phyloP scores from a whole-genome alignment of 1,139 yeast genomes.

The Yamadazyma mexicana region DNA sequence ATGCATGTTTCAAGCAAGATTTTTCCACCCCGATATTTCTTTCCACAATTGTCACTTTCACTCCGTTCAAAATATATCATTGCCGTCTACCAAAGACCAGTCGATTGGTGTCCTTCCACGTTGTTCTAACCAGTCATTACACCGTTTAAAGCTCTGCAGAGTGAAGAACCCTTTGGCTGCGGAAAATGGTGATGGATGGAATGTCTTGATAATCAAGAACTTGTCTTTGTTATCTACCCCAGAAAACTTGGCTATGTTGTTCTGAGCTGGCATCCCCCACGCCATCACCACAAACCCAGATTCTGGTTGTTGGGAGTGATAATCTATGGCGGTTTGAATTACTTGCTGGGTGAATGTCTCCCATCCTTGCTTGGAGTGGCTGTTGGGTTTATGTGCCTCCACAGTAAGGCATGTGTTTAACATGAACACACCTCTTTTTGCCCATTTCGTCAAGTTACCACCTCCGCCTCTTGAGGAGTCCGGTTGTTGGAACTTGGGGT shows the following conservation, averaged over 20 bases:
- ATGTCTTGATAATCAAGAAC: slow-evolving; percentile 62
- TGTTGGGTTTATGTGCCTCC: slow-evolving; percentile 88
- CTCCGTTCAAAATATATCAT: slow-evolving; percentile 17
- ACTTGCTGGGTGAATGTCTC: slow-evolving; percentile 81
- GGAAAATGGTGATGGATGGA: slow-evolving; percentile 93
- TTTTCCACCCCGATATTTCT: neutral
- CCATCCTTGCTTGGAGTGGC: slow-evolving; percentile 94
- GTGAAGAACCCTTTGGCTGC: slow-evolving; percentile 84
- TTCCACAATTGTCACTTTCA: neutral
- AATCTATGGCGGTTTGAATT: slow-evolving; percentile 47
- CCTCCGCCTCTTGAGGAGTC: slow-evolving; percentile 43
- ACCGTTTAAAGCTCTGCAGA: slow-evolving; percentile 65
- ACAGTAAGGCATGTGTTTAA: slow-evolving; percentile 90
- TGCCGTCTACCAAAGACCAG: slow-evolving; percentile 52
- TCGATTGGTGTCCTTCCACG: slow-evolving; percentile 55
- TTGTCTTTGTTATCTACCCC: slow-evolving; percentile 19
- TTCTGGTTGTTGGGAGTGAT: slow-evolving; percentile 23
- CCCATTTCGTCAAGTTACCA: slow-evolving; percentile 84
- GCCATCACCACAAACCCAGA: slow-evolving; percentile 76
- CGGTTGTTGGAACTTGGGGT: slow-evolving; percentile 67
- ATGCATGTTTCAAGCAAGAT: neutral
- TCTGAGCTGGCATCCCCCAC: slow-evolving; percentile 95
- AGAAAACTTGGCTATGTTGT: slow-evolving; percentile 51
- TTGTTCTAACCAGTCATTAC: slow-evolving; percentile 70
- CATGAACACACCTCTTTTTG: slow-evolving; percentile 82